These are phyloP conservation scores for Tympanopsis confertula DNA, from an alignment of 2,329 filamentous ascomycete species.

Conservation along the genomic window DNA sequence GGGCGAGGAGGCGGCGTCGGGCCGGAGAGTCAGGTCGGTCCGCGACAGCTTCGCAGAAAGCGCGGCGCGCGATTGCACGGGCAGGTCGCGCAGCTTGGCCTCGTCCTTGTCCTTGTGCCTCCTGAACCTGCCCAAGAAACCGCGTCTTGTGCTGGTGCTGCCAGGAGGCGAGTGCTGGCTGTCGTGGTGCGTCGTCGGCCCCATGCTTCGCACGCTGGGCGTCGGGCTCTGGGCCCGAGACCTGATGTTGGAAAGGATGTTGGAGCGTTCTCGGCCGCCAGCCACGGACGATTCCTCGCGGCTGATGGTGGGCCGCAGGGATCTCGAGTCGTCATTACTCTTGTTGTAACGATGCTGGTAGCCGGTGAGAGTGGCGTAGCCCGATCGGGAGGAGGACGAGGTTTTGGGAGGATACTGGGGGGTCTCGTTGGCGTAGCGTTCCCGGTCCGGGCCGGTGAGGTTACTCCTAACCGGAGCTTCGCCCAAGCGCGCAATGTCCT, in stretches of 20 bases:
- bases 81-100: conserved; percentile 25
- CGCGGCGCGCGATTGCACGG: conserved; percentile 38
- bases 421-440: conserved; percentile 47
- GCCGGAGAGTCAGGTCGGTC: conserved; percentile 26
- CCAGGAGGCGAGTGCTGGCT: conserved; percentile 47
- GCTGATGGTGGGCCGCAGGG: conserved; percentile 61
- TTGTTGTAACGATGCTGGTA: conserved; percentile 58
- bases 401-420: conserved; percentile 43
- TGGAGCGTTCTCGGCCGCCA: conserved; percentile 27
- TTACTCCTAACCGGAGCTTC: conserved; percentile 66
- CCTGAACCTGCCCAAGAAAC: conserved; percentile 36
- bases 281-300: conserved; percentile 59
- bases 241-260: conserved; percentile 29
- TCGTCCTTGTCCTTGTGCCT: conserved; percentile 45
- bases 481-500: conserved; percentile 68
- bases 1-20: conserved; percentile 25
- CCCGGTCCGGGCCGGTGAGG: conserved; percentile 57
- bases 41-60: conserved; percentile 37
- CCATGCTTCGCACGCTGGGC: conserved; percentile 57
- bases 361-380: conserved; percentile 47
- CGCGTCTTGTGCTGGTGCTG: conserved; percentile 31
- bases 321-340: conserved; percentile 54
- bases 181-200: conserved; percentile 28
- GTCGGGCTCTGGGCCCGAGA: conserved; percentile 71
- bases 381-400: conserved; percentile 49